Percentiles rank a stretch among this genome's conserved stretches.
Evolutionary conservation across 1,284 basidiomycete species (phyloP).

Genomic region (Rhodofomes roseus): DNA sequence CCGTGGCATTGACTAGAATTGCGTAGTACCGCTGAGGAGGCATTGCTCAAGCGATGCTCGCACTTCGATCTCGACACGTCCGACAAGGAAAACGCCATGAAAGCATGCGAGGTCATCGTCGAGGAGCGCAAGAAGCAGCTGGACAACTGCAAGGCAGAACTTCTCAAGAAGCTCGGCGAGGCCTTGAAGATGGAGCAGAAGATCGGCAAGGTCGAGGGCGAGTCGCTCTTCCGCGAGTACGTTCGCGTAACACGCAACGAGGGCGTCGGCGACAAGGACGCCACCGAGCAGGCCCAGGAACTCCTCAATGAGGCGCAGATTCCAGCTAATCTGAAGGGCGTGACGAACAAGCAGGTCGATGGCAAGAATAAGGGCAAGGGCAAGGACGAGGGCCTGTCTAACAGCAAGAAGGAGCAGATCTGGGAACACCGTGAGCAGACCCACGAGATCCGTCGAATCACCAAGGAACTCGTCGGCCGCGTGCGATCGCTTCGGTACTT

Average conservation of each 20-base stretch:
- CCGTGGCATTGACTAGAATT: background rate
- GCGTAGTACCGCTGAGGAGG: slow-evolving; percentile 80
- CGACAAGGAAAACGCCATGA: slow-evolving; percentile 74
- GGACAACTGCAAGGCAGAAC: slow-evolving; percentile 74
- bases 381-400: slow-evolving; percentile 52
- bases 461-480: slow-evolving; percentile 85
- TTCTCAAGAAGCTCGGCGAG: slow-evolving; percentile 62
- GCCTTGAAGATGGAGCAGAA: slow-evolving; percentile 66
- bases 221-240: slow-evolving; percentile 78
- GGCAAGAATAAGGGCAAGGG: slow-evolving; percentile 46
- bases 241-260: slow-evolving; percentile 63
- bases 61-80: slow-evolving; percentile 87
- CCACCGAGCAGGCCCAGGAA: slow-evolving; percentile 53
- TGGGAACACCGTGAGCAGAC: slow-evolving; percentile 87
- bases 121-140: slow-evolving; percentile 77
- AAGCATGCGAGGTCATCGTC: slow-evolving; percentile 90
- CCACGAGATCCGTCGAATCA: slow-evolving; percentile 78
- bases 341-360: slow-evolving; percentile 30
- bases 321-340: slow-evolving; percentile 27
- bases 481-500: slow-evolving; percentile 89
- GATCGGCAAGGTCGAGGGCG: slow-evolving; percentile 58
- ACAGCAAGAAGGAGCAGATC: slow-evolving; percentile 55
- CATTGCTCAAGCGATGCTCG: slow-evolving; percentile 88
- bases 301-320: slow-evolving; percentile 65
- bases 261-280: slow-evolving; percentile 75